Evolutionary conservation across 257 asterid species (phyloP).

Genomic region (Nicotiana obtusifolia): DNA sequence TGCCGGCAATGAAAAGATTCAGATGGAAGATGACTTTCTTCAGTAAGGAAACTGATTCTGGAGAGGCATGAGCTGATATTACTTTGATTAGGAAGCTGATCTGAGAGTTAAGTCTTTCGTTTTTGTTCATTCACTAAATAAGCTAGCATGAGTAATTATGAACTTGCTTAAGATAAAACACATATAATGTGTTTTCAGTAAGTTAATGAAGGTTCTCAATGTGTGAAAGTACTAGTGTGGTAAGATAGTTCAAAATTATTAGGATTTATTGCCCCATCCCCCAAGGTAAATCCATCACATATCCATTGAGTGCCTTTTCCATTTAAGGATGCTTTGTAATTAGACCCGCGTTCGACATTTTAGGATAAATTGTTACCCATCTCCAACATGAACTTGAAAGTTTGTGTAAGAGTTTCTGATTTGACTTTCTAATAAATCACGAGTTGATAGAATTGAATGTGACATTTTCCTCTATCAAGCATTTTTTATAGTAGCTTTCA

Average conservation of each 20-base stretch:
- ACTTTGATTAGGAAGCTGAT: slow-evolving; percentile 4
- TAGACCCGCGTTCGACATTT: not conserved
- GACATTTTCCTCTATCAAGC: not conserved
- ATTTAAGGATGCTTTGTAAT: not conserved
- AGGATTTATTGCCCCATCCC: not conserved
- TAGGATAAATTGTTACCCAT: not conserved
- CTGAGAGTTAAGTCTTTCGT: not conserved
- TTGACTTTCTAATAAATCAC: not conserved
- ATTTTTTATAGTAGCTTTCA: not conserved
- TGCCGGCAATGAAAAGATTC: not conserved
- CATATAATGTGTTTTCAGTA: not conserved
- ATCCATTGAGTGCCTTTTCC: not conserved
- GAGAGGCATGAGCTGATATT: not conserved
- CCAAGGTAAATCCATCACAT: not conserved
- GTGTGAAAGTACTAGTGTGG: not conserved
- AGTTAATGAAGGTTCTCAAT: not conserved
- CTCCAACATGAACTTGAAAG: not conserved
- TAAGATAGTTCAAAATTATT: not conserved
- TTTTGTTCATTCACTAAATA: not conserved
- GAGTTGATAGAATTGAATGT: not conserved
- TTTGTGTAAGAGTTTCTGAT: not conserved
- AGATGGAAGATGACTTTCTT: not conserved
- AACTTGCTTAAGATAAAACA: not conserved
- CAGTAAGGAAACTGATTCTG: not conserved
- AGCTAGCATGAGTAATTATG: not conserved